These are phyloP conservation scores for Cercospora sojina DNA, from an alignment of 2,329 filamentous ascomycete genomes.

Conservation along the genomic window DNA sequence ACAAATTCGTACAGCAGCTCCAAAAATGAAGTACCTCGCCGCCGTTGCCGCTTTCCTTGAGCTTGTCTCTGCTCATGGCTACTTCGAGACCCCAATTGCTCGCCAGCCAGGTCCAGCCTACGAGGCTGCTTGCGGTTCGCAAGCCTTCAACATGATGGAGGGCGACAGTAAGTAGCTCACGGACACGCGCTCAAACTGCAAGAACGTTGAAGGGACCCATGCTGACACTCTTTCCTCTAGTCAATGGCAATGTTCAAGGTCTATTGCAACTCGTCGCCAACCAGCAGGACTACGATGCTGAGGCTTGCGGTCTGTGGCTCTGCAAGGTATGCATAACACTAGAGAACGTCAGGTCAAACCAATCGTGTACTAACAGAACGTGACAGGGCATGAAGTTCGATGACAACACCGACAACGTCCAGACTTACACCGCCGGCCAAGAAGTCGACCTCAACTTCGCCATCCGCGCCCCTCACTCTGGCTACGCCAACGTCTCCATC, in stretches of 20 bases:
- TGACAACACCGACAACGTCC: conserved; percentile 56
- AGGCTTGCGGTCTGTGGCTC: conserved; percentile 31
- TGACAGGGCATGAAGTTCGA: conserved; percentile 56
- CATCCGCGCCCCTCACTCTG: conserved; percentile 55
- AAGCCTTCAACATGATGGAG: conserved; percentile 54
- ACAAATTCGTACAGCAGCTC: background rate
- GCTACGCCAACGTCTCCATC: conserved; percentile 59
- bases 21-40: conserved; percentile 34
- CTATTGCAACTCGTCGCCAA: conserved; percentile 50
- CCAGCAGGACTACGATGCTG: conserved; percentile 31
- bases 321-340: conserved; percentile 46
- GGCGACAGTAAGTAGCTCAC: conserved; percentile 44
- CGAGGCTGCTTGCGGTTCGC: conserved; percentile 54
- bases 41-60: conserved; percentile 47
- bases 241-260: conserved; percentile 59
- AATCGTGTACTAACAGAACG: background rate
- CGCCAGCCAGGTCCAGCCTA: conserved; percentile 55
- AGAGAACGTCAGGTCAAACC: background rate
- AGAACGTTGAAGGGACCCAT: background rate
- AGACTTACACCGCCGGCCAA: conserved; percentile 54
- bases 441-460: conserved; percentile 48
- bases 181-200: background rate
- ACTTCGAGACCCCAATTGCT: conserved; percentile 49
- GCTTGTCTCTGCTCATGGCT: conserved; percentile 55
- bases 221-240: background rate